Evolutionary conservation across 75 land plant species (phyloP).

Genomic region (Cunninghamia lanceolata): DNA sequence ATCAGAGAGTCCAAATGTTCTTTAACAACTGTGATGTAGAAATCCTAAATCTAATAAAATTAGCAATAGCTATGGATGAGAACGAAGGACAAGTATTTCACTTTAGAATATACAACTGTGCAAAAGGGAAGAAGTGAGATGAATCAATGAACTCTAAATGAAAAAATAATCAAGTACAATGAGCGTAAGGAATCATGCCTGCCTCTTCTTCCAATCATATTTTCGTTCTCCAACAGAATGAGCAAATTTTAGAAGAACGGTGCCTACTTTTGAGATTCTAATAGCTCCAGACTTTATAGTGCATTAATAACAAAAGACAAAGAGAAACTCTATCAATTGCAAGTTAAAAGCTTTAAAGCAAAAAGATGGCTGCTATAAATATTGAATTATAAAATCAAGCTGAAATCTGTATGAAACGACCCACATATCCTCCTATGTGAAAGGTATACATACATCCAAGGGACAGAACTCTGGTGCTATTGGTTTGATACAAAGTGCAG

Average conservation of each 20-base stretch:
- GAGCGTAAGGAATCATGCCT: constrained; percentile 25
- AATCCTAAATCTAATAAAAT: not conserved
- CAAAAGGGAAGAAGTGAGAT: not conserved
- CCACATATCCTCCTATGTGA: not conserved
- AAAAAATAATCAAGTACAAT: not conserved
- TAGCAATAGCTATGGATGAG: not conserved
- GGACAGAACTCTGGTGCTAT: constrained; percentile 51
- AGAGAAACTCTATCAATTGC: not conserved
- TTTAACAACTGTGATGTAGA: not conserved
- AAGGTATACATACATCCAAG: constrained; percentile 37
- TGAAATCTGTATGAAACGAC: not conserved
- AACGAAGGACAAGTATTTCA: not conserved
- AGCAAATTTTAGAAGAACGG: constrained; percentile 64
- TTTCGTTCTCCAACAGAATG: constrained; percentile 59
- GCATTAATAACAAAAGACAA: not conserved
- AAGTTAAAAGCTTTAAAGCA: constrained; percentile 4
- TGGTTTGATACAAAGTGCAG: constrained; percentile 56
- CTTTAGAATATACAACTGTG: not conserved
- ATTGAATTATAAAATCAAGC: not conserved
- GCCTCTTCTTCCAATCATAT: constrained; percentile 81
- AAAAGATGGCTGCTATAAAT: not conserved
- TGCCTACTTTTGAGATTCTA: constrained; percentile 60
- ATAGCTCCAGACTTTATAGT: constrained; percentile 53
- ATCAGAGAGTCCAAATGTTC: not conserved
- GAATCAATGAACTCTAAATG: not conserved